Base-by-base conservation (phyloP, 2,329 filamentous ascomycete genomes). In the Calonectria pseudoturangicola region DNA sequence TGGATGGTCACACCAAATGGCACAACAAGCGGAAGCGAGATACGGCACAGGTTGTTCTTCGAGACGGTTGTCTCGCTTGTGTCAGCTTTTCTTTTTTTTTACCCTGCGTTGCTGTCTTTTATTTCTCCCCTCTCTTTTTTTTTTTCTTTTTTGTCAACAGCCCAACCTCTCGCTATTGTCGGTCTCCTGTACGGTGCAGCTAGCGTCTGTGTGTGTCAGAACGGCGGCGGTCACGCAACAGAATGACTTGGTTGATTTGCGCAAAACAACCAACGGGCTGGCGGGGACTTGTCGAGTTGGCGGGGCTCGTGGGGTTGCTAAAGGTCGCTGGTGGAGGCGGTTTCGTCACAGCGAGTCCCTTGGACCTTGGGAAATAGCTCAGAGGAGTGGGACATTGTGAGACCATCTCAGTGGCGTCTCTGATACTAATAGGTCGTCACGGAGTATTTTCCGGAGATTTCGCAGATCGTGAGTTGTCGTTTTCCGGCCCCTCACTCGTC, bases 401-500 rank as follows among this genome's bases (percentile, higher is more conserved):
- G 51, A 56, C 39, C 50, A 62, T 58, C 41, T 60, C 54, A 75
- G 67, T 39, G 68, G 63, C 67, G 69, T 67, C 51, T 73, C 36
- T 63, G 39, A 68, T 71, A 58, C 36, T 73, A 72, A 77, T 77
- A 75, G 68, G 64, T 67, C 56, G 28, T 65, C 70, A 74, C 78
- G 78, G 78, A 79, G 78, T 79, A 79, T 79, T 79, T 79, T 73
- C 78, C 78, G 78, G 77, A 75, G 78, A 79, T 75, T 72, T 30
- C 75, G 63, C 65, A 71, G 70, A 69, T 75, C 70, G 33, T 69
- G 48, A 71, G 60, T 64, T 41, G 71, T 62, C 51, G 39, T 70
- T 70, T 75, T 72, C 74, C 74, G 63, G 71, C 39, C 50, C 41
- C 25, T 63, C 54, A 43, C 51, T 36, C 27, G 54, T 60, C 54